These are phyloP conservation scores for Fusarium sp. DNA, from an alignment of 2,329 filamentous ascomycete species.

Conservation along the genomic window DNA sequence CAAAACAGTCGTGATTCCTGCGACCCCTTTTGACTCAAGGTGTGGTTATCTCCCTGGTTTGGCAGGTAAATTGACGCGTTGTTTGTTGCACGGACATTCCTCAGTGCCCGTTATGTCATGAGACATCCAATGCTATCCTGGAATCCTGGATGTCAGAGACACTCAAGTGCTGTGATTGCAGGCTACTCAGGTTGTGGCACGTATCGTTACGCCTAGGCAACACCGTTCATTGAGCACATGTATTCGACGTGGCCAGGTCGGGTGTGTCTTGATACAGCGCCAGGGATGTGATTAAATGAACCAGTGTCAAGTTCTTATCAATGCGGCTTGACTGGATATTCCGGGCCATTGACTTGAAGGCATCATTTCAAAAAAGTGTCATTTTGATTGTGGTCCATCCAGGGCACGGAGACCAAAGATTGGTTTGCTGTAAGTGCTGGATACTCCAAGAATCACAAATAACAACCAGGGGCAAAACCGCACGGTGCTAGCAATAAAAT, in stretches of 20 bases:
- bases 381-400: not conserved
- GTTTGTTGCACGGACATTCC: constrained; percentile 29
- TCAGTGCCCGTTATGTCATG: not conserved
- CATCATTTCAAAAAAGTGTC: not conserved
- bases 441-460: not conserved
- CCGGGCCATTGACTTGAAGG: not conserved
- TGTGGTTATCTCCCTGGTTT: constrained; percentile 10
- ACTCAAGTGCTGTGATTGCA: not conserved
- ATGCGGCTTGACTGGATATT: constrained; percentile 2
- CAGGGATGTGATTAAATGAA: not conserved
- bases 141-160: not conserved
- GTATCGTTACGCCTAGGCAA: not conserved
- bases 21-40: not conserved
- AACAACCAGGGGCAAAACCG: not conserved
- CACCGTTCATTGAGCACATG: not conserved
- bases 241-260: not conserved
- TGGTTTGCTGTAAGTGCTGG: not conserved
- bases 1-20: not conserved
- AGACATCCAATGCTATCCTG: not conserved
- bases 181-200: not conserved
- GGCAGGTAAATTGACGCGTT: constrained; percentile 9
- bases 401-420: constrained; percentile 5
- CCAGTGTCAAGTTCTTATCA: not conserved
- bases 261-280: not conserved
- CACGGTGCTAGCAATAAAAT: not conserved